Conservation (phyloP, 2,329 filamentous ascomycete genomes). For the Alternaria infectoria region DNA sequence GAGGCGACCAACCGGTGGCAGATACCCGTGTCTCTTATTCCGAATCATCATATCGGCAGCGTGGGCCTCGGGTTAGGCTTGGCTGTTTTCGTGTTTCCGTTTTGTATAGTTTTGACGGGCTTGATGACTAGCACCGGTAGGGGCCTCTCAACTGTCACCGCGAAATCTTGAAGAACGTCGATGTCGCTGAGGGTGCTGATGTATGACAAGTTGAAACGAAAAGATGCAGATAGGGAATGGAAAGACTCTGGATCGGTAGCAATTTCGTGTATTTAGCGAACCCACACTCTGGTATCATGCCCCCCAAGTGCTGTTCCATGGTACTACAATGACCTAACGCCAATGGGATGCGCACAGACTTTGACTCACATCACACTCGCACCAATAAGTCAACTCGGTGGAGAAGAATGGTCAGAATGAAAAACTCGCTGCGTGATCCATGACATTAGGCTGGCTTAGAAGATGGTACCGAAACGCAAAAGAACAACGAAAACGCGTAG, state of each 20-base stretch:
- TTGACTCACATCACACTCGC: neutral
- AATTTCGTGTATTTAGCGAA: neutral
- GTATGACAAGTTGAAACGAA: neutral
- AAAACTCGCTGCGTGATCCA: neutral
- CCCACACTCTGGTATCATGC: neutral
- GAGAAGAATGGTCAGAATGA: neutral
- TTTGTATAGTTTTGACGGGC: neutral
- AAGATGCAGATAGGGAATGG: neutral
- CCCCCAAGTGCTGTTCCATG: neutral
- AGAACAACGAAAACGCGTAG: no score
- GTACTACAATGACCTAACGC: neutral
- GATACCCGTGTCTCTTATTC: neutral
- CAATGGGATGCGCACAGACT: neutral
- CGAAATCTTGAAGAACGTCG: neutral
- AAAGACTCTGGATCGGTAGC: neutral
- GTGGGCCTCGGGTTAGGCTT: neutral
- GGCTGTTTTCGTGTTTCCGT: neutral
- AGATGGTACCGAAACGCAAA: neutral
- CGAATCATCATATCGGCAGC: neutral
- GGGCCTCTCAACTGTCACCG: neutral
- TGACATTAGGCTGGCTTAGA: no score
- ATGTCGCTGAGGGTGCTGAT: neutral
- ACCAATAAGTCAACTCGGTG: fast-evolving
- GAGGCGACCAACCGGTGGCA: neutral
- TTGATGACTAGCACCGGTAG: neutral